phyloP scores from a whole-genome alignment of 176 grass and related monocot genomes.

The maize (Zea mays) region Zm-B73-REFERENCE-NAM-5.0 NC_050101.1:166853501-166854000 shows the following conservation, averaged over 20 bases:
- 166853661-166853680: neutral
- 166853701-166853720: neutral
- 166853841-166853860: slow-evolving; percentile 13
- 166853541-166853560: neutral
- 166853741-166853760: slow-evolving; percentile 59
- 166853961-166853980: neutral
- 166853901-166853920: too few species aligned
- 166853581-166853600: neutral
- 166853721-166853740: slow-evolving; percentile 52
- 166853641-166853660: neutral
- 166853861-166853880: slow-evolving; percentile 10
- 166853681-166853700: neutral
- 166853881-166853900: neutral
- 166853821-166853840: slow-evolving; percentile 36
- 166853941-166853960: too few species aligned
- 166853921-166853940: neutral
- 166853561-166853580: neutral
- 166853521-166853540: neutral
- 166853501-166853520: neutral
- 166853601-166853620: neutral
- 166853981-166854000: neutral
- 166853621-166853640: neutral
- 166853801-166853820: slow-evolving; percentile 23
- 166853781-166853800: slow-evolving; percentile 70
- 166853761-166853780: slow-evolving; percentile 52